phyloP scores from a whole-genome alignment of 768 basidiomycete genomes.

The Cantharellus cinnabarinus region DNA sequence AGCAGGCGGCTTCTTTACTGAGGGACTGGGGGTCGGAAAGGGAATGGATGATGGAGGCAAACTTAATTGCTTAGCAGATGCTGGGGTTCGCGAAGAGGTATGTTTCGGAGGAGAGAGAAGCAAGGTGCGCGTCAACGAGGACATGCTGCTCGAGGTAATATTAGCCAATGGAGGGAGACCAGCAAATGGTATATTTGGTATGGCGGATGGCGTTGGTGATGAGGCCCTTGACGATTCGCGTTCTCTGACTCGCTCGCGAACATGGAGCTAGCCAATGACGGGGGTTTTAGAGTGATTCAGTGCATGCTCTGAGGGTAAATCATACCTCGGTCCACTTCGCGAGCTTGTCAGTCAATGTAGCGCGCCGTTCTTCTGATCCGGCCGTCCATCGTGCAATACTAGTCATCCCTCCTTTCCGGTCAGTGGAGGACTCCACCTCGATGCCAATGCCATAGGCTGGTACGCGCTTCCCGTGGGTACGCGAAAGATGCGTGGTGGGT shows the following conservation, averaged over 20 bases:
- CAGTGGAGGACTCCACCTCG: slow-evolving; percentile 45
- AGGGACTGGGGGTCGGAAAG: background rate
- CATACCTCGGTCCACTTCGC: slow-evolving; percentile 27
- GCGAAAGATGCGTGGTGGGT: slow-evolving; percentile 53
- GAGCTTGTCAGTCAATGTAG: slow-evolving; percentile 38
- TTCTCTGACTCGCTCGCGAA: background rate
- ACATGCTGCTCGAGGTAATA: background rate
- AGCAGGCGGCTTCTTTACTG: background rate
- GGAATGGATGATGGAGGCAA: background rate
- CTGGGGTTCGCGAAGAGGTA: too few species aligned
- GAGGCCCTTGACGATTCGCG: slow-evolving; percentile 5
- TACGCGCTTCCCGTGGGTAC: slow-evolving; percentile 39
- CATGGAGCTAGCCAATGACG: background rate
- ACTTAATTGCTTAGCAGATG: too few species aligned
- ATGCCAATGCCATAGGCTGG: slow-evolving; percentile 74
- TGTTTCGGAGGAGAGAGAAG: background rate
- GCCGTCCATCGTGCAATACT: slow-evolving; percentile 78
- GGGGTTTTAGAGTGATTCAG: slow-evolving; percentile 21
- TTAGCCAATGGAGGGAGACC: background rate
- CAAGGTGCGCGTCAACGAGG: background rate
- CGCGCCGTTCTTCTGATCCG: slow-evolving; percentile 37
- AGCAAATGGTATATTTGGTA: slow-evolving; percentile 5
- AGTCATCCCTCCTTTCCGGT: slow-evolving; percentile 51
- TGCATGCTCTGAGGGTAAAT: slow-evolving; percentile 2
- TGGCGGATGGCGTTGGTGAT: slow-evolving; percentile 4